Evolutionary conservation across 2,329 filamentous ascomycete species (phyloP).

Genomic region (Daldinia sp.): DNA sequence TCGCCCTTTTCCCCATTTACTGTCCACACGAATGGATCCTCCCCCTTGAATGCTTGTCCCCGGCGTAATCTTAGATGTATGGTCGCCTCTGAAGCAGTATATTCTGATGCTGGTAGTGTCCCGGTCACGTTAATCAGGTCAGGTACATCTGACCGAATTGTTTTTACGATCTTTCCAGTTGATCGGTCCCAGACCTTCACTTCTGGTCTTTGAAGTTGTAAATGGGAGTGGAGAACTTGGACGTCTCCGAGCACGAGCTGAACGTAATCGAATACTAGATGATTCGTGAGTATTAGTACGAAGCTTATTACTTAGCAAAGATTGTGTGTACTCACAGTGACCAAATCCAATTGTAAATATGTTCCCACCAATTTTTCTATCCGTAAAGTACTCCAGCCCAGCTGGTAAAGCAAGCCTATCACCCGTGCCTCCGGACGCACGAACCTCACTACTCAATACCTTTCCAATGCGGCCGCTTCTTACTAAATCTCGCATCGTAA

Average conservation of each 20-base stretch:
- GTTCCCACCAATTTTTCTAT: conserved; percentile 1
- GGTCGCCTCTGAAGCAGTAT: background rate
- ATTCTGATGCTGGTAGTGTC: background rate
- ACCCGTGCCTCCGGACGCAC: background rate
- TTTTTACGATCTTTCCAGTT: conserved; percentile 1
- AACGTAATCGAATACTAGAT: background rate
- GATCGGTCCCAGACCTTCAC: conserved; percentile 5
- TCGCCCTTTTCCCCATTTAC: conserved; percentile 6
- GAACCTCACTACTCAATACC: conserved; percentile 5
- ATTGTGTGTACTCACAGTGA: background rate
- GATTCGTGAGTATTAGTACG: background rate
- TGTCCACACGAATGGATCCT: conserved; percentile 1
- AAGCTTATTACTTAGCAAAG: background rate
- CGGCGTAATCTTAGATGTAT: background rate
- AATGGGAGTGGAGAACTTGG: conserved; percentile 2
- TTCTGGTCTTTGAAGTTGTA: conserved; percentile 1
- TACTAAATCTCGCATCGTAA: background rate
- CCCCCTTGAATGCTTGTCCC: background rate
- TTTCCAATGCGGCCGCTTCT: background rate
- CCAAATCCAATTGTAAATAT: conserved; percentile 1
- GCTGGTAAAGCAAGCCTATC: background rate
- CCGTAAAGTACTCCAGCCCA: background rate
- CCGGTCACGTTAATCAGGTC: background rate
- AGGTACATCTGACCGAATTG: background rate
- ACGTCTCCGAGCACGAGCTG: background rate